These are phyloP conservation scores for Digitaria exilis DNA, from an alignment of 202 grass and related monocot species.

Conservation along the genomic window DNA sequence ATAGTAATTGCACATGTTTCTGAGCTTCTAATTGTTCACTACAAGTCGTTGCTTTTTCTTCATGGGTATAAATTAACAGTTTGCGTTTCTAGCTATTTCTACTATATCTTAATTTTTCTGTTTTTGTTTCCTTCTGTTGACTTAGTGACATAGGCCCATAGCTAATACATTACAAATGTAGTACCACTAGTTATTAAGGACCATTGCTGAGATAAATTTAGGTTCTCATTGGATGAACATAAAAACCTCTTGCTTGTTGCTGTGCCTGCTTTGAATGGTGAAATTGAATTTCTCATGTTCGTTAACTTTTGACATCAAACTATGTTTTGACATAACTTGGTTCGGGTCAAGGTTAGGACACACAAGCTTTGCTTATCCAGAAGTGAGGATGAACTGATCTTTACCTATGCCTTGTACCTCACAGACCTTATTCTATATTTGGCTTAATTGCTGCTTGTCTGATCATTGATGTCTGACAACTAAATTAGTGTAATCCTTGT, in stretches of 20 bases:
- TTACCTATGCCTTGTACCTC: background rate
- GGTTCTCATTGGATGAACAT: too few relatives aligned
- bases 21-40: too few relatives aligned
- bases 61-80: background rate
- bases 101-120: background rate
- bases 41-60: background rate
- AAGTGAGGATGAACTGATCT: background rate
- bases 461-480: background rate
- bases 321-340: too few relatives aligned
- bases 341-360: background rate
- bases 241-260: too few relatives aligned
- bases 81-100: background rate
- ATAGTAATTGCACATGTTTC: too few relatives aligned
- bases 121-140: background rate
- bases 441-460: background rate
- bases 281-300: background rate
- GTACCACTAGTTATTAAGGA: too few relatives aligned
- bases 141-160: background rate
- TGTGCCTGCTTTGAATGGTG: background rate
- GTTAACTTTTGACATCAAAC: background rate
- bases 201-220: too few relatives aligned
- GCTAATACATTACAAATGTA: too few relatives aligned
- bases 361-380: background rate
- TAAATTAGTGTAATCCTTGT: background rate
- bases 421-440: background rate